Base-by-base conservation (phyloP, 805 yeast species). In the Nakazawaea anatomiae region DNA sequence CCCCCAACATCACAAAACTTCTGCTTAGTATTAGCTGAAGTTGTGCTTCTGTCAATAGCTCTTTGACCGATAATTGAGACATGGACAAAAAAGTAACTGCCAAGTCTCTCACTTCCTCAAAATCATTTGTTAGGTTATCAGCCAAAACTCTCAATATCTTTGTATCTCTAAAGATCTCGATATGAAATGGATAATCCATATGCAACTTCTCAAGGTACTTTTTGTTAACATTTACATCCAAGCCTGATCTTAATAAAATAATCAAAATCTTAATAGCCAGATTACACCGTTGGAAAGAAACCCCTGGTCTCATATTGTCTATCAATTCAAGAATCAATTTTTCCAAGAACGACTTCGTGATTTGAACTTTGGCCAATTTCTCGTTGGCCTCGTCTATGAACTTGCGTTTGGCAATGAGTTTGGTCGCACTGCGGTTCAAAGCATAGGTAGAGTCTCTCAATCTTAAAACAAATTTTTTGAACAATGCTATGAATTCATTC, bases 361-460 rank as follows among this genome's bases (percentile, higher is more conserved):
- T 44, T 12, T 62, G 54, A 3, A 80, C 66, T n/a, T 63, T 57
- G 1, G 53, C 42, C 2, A 59, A 34, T 39, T 63, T 65, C 5
- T 53, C 60, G 1, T 59, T 44, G 29, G 75, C 76, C 52, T 76
- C 79, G 3, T 57, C 58, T 36, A 68, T 62, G 52, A 74, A 79
- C 47, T 63, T 68, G 28, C 62, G 57, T 51, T 68, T 69, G 29
- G 66, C 67, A 30, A 61, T 57, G 47, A 75, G 56, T 51, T 76
- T 76, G n/a, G 60, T 63, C 0, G 71, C 67, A 46, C 82, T 85
- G 58, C 88, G 74, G 27, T 74, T 60, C 29, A 80, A 56, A 0
- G 82, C 76, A 61, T 85, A 82, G 1, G 85, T 66, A 0, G 91
- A 86, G 48, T 85, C 94, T 56, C 87, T 75, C 14, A 87, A 65